Evolutionary conservation across 768 basidiomycete genomes (phyloP), one percentile per base, ranked within the genome.

Genomic region (Dictyophora rubrovolvata): DNA sequence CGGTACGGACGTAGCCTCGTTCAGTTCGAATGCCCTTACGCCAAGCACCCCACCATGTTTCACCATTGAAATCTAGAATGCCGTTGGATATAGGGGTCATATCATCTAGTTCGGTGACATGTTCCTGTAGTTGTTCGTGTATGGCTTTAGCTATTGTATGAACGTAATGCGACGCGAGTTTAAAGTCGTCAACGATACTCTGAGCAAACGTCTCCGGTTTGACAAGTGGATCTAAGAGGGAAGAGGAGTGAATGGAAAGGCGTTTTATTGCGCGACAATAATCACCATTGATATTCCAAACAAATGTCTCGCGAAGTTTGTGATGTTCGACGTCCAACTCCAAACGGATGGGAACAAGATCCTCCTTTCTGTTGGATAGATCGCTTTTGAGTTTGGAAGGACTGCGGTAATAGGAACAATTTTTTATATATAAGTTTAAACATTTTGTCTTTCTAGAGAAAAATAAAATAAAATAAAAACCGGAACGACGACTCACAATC

Each of bases 271-370:
- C 1, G 28, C 50, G 35, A 28, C 3, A 8, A 60, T 50, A 74
- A 82, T n/a, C 58, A 96, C 94, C 95, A 63, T 88, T 87, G 49
- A 94, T 71, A 67, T 99, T 96, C 96, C 95, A 99, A 49, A 96
- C 81, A 72, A 98, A 97, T 0, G 95, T 93, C 69, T 99, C 96
- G 23, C 93, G 83, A 77, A 97, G 86, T 73, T 87, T 89, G 68
- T 89, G 86, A 66, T 90, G 88, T 59, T 97, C 96, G 52, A 94
- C 86, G 65, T 99, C 96, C 65, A 97, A 85, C 70, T 99, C 96
- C 54, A 99, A 76, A n/a, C 96, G 83, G 46, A 99, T 87, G 2
- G 96, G 96, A 4, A 98, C 86, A 23, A 99, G 85, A 65, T 84
- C 79, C 67, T 99, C 96, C 12, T 81, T 78, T 23, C 78, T 75